These are phyloP conservation scores for Falciphora oryzae DNA, from an alignment of 2,329 filamentous ascomycete species.

Conservation along the genomic window DNA sequence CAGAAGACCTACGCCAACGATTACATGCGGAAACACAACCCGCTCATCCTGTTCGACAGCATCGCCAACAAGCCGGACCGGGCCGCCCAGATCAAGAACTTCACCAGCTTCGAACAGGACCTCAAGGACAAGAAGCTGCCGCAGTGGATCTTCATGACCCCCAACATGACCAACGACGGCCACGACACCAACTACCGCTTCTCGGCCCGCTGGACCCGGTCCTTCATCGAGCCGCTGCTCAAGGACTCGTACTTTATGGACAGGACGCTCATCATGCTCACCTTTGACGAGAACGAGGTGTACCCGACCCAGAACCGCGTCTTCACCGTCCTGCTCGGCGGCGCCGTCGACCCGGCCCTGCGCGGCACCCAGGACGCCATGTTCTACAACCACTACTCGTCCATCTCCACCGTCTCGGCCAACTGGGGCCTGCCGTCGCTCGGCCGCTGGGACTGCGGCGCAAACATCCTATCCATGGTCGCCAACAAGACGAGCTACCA, in stretches of 20 bases:
- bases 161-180: slow-evolving; percentile 61
- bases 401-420: slow-evolving; percentile 17
- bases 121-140: slow-evolving; percentile 50
- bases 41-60: slow-evolving; percentile 37
- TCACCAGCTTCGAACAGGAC: slow-evolving; percentile 55
- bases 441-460: slow-evolving; percentile 26
- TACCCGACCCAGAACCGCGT: slow-evolving; percentile 48
- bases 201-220: slow-evolving; percentile 44
- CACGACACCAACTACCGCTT: slow-evolving; percentile 51
- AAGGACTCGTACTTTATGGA: slow-evolving; percentile 43
- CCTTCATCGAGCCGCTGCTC: slow-evolving; percentile 49
- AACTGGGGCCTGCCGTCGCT: slow-evolving; percentile 38
- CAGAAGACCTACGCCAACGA: slow-evolving; percentile 18
- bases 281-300: slow-evolving; percentile 52
- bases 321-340: slow-evolving; percentile 48
- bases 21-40: slow-evolving; percentile 35
- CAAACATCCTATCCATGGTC: slow-evolving; percentile 26
- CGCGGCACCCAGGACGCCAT: slow-evolving; percentile 46
- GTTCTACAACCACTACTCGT: slow-evolving; percentile 38
- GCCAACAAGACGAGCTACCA: slow-evolving; percentile 12
- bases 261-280: slow-evolving; percentile 49
- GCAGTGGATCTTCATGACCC: slow-evolving; percentile 59
- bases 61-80: slow-evolving; percentile 36
- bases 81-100: slow-evolving; percentile 55
- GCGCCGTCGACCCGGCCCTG: slow-evolving; percentile 39